Evolutionary conservation across 306 rosid species (phyloP), one percentile per base, ranked within the genome.

Genomic region (Rosa chinensis): DNA sequence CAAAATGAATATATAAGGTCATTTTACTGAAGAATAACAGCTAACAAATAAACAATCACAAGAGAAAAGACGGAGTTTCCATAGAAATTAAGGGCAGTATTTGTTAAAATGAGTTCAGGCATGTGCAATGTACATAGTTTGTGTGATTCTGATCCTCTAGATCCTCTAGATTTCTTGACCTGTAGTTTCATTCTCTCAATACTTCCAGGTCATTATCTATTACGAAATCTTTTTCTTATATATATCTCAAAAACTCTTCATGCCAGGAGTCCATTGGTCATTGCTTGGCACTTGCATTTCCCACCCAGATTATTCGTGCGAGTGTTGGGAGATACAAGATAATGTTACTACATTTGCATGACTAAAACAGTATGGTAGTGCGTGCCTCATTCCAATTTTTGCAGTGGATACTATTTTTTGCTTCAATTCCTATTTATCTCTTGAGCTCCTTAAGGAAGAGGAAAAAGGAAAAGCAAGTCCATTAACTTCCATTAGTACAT

Each of bases 1-100:
- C 71, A 64, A 84, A 76, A 83, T n/a, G 80, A 45, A 79, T 74
- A 75, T 20, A 52, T 83, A 74, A 74, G 28, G 35, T 50, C 37
- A 66, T 32, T 37, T 8, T 14, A 12, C 52, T 52, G 44, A 32
- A 25, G 8, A 66, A 18, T 2, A 11, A 35, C 5, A 17, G 59
- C 53, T 32, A 52, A 5, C 11, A 5, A 28, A 12, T 25, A 55
- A 32, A 55, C 11, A 32, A 52, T 11, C 20, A 0, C n/a, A 37
- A 10, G 28, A 56, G 18, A n/a, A 10, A 45, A 61, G 6, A 4
- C 37, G 21, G 28, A 55, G 9, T 17, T 17, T 25, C 12, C 9
- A 6, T 43, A 47, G 7, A 44, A 75, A 47, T 62, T 56, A 43
- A 8, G 14, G 78, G 8, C 25, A 55, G 13, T 8, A 44, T 32